Base-by-base conservation (phyloP, 768 basidiomycete species). In the Tylopilus vinaceipallidus region DNA sequence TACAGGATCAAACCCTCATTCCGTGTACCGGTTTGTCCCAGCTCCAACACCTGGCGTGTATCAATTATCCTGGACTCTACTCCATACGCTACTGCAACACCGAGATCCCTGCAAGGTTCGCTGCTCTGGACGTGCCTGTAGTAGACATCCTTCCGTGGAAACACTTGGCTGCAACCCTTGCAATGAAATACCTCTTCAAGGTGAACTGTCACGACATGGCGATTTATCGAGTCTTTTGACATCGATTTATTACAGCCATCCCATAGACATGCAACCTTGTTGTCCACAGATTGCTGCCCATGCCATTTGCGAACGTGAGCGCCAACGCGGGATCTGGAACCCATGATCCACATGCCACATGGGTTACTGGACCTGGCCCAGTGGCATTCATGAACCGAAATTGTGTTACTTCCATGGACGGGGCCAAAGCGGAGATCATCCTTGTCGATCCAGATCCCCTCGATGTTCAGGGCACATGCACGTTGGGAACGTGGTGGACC, bases 271-370 rank as follows among this genome's bases (percentile, higher is more conserved):
- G 2, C 17, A 9, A 22, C 22, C 20, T 2, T 45, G 8, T 29
- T 19, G 10, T 20, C 11, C 7, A 17, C 20, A 6, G 12, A 9
- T 0, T 17, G n/a, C 8, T 2, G 13, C 1, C 19, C 1, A 24
- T 56, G 55, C 53, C 55, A 56, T 11, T 41, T 47, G 4, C 48
- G 47, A 14, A 47, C 20, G 12, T 56, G 53, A 20, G 32, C 24
- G 12, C 32, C 48, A 7, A 56, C 9, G 4, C 19, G 8, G 23
- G 45, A 6, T 17, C 42, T 47, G 13, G 53, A 37, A 5, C 49
- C 49, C 17, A 52, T 10, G 6, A 56, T 45, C 49, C 56, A 56
- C 43, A 52, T 45, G 5, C 45, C 45, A 13, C 54, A 56, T 1
- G 54, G 49, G 24, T 19, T 37, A 17, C 13, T 22, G 33, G 42